A percentile compares a stretch with the other conserved stretches of the same genome.
Conservation (phyloP, 805 yeast genomes). For the Danielia oregonensis region DNA sequence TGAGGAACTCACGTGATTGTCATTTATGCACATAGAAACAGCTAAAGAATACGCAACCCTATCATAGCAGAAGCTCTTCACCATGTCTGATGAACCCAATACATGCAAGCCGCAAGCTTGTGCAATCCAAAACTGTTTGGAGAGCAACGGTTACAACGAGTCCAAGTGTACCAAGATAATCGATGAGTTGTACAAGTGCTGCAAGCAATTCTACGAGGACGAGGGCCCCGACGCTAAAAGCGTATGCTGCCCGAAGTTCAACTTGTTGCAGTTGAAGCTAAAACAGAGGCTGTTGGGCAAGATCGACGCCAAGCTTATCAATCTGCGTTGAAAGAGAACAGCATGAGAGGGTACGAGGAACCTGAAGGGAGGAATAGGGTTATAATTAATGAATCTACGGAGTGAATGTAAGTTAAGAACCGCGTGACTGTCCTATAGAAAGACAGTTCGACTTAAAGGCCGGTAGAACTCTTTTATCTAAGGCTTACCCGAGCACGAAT, state of each 20-base stretch:
- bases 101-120: constrained; percentile 81
- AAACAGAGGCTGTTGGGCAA: constrained; percentile 56
- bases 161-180: constrained; percentile 67
- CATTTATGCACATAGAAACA: constrained; percentile 5
- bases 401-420: constrained; percentile 68
- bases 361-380: no score
- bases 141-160: constrained; percentile 62
- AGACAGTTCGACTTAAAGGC: constrained; percentile 56
- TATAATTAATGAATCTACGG: constrained; percentile 4
- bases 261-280: constrained; percentile 57
- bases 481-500: constrained; percentile 96
- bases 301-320: constrained; percentile 53
- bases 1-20: neutral
- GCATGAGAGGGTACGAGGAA: no score
- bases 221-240: constrained; percentile 59
- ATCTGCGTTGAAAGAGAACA: neutral
- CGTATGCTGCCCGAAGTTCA: constrained; percentile 76
- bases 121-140: constrained; percentile 76
- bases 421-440: constrained; percentile 51
- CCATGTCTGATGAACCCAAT: no score
- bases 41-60: no score
- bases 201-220: constrained; percentile 58
- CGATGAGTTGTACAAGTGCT: constrained; percentile 71
- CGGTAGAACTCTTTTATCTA: constrained; percentile 58
- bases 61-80: no score